phyloP scores from a whole-genome alignment of 2,329 filamentous ascomycete species.

The Aspergillus aculeatus region DNA sequence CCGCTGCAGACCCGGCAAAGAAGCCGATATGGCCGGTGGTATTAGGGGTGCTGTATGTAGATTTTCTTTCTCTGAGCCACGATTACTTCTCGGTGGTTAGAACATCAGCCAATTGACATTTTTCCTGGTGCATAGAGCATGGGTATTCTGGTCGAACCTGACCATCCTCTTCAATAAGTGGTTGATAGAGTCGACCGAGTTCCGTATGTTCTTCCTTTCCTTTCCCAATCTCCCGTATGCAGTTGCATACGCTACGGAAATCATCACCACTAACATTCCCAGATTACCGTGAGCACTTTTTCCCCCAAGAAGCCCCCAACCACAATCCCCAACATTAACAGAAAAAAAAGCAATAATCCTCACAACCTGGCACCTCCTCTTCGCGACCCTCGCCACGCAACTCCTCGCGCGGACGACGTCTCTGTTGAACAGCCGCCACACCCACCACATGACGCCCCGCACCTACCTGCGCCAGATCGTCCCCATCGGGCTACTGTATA shows the following conservation, averaged over 20 bases:
- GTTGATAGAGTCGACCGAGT: slow-evolving; percentile 79
- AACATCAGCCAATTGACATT: not conserved
- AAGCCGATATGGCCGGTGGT: slow-evolving; percentile 11
- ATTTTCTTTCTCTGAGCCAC: no score
- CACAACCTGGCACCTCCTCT: slow-evolving; percentile 88
- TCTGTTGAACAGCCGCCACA: slow-evolving; percentile 84
- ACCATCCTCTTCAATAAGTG: slow-evolving; percentile 96
- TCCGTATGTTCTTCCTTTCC: slow-evolving; percentile 57
- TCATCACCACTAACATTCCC: not conserved
- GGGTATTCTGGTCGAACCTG: slow-evolving; percentile 22
- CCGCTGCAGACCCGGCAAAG: not conserved
- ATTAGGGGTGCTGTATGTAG: slow-evolving; percentile 14
- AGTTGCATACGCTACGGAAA: no score
- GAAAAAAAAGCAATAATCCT: slow-evolving; percentile 56
- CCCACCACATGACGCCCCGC: slow-evolving; percentile 87
- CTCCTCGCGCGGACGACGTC: slow-evolving; percentile 81
- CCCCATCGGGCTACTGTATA: slow-evolving; percentile 92
- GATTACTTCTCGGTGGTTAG: no score
- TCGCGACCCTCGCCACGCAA: slow-evolving; percentile 90
- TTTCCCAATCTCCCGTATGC: not conserved
- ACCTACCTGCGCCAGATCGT: slow-evolving; percentile 88
- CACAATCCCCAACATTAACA: no score
- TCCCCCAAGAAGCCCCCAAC: no score
- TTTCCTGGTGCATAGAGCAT: slow-evolving; percentile 10
- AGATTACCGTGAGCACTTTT: slow-evolving; percentile 18